Evolutionary conservation across 2,329 filamentous ascomycete genomes (phyloP), one percentile per base, ranked within the genome.

Genomic region (Microcyclospora pomicola): DNA sequence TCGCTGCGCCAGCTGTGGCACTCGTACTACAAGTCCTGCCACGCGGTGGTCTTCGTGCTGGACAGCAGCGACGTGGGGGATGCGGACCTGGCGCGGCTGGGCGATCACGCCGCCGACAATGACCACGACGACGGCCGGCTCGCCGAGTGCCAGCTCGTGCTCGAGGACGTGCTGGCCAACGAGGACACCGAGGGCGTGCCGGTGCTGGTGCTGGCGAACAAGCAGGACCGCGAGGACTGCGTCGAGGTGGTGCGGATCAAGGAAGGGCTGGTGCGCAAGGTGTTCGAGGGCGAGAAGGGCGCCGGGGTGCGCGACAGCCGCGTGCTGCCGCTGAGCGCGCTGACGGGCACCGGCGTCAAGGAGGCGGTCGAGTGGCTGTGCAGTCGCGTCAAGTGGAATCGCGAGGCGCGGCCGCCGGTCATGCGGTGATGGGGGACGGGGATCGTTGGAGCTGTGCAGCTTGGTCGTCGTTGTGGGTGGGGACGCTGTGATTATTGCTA

Each of bases 321-420:
- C 43, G 91, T 96, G 12, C 61, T 98, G 55, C 86, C 91, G 6
- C 77, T 95, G 44, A 92, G 83, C 58, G 91, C 91, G n/a, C 64
- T 98, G 55, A 88, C 80, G 5, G 83, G 66, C 36, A 72, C 71
- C 11, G 91, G 91, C 2, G 91, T 98, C 2, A 77, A 76, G 53
- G 91, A 96, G 65, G 88, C 91, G 1, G 82, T 98, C n/a, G 91
- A 96, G 55, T 98, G 91, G 91, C 68, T 98, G 42, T 77, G 84
- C 56, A 88, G 79, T 49, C 71, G 91, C 43, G 85, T 96, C 19
- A 86, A 84, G 61, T 96, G 91, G 85, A 96, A 96, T 59, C 94
- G 91, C 64, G 88, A 95, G 61, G 80, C 77, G 4, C 72, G 91
- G 43, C 87, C 88, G 45, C 91, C 91, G 2, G 78, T 93, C 37